Evolutionary conservation across 164 flowering plant genomes (phyloP), one percentile per base, ranked within the genome.

Genomic region (Akebia trifoliata): DNA sequence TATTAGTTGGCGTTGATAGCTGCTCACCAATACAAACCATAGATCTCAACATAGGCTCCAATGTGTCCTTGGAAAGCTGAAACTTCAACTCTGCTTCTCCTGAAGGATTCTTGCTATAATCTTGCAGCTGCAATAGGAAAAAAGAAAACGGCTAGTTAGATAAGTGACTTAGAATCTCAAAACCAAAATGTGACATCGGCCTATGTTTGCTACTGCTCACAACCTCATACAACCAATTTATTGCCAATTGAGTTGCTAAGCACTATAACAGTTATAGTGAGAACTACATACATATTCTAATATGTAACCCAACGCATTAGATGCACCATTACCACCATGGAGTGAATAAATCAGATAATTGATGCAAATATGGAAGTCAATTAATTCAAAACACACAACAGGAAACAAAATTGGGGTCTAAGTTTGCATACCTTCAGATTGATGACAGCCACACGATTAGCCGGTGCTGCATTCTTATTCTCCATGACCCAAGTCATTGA

Each of bases 401-500:
- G 22, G 29, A 20, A 57, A 30, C 8, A 17, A n/a, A 43, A 8
- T 26, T 6, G 20, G 25, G 26, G 18, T 10, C 29, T 18, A 18
- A 25, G 56, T n/a, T 54, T 22, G 29, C 61, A 60, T 61, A 82
- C 95, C 87, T 84, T 84, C 50, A 86, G 69, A 62, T 78, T 86
- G 60, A 86, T 84, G 22, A 86, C 84, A 47, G 90, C 90, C 10
- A 84, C 82, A 69, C 80, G 78, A 61, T 79, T 79, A 8, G 76
- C 84, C n/a, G 80, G 79, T 9, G 70, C 21, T n/a, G 78, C 71
- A 61, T 68, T 69, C 53, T 76, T 84, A 42, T 79, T 79, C 72
- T 87, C 90, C 90, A 87, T 87, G 40, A 76, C 82, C 95, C 95
- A 87, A 48, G 90, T 87, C 95, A 87, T 82, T 67, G 95, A 82